Conservation (phyloP, 2,329 filamentous ascomycete genomes). For the Exophiala sp. region DNA sequence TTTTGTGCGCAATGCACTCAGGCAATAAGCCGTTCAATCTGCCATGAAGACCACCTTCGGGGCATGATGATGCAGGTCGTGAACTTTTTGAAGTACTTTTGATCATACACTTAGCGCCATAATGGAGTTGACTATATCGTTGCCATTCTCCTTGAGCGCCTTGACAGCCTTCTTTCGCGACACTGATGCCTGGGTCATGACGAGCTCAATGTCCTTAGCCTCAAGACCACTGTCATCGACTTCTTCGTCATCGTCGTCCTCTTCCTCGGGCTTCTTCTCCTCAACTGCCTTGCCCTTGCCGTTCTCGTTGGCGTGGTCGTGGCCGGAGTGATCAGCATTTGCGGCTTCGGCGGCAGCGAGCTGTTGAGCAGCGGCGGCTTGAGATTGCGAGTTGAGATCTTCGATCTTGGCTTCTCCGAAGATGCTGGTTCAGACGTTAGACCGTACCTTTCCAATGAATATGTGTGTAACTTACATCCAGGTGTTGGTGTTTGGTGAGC, state of each 20-base stretch:
- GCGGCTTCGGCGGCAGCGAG: slow-evolving; percentile 71
- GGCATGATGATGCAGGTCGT: slow-evolving; percentile 10
- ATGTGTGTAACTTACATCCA: slow-evolving; percentile 74
- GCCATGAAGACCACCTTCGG: neutral
- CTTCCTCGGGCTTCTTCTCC: slow-evolving; percentile 65
- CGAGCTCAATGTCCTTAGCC: slow-evolving; percentile 98
- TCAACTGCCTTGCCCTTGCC: slow-evolving; percentile 64
- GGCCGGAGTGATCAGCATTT: slow-evolving; percentile 57
- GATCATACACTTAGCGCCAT: slow-evolving; percentile 85
- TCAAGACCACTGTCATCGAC: slow-evolving; percentile 92
- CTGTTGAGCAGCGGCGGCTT: slow-evolving; percentile 93
- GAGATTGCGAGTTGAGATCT: slow-evolving; percentile 97
- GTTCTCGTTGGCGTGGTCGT: slow-evolving; percentile 56
- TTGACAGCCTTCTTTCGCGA: slow-evolving; percentile 98
- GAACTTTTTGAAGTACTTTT: slow-evolving; percentile 14
- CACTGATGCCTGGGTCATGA: slow-evolving; percentile 96
- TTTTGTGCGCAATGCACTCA: slow-evolving; percentile 1
- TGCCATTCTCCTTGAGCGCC: slow-evolving; percentile 93
- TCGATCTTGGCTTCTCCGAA: slow-evolving; percentile 99
- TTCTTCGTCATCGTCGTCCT: slow-evolving; percentile 92
- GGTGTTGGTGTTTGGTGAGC: slow-evolving; percentile 98
- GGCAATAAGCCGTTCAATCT: neutral
- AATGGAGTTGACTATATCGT: slow-evolving; percentile 99
- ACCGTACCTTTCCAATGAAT: neutral
- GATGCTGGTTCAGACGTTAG: slow-evolving; percentile 59